Conservation (phyloP, 2,329 filamentous ascomycete genomes). For the Penicillium sp. region DNA sequence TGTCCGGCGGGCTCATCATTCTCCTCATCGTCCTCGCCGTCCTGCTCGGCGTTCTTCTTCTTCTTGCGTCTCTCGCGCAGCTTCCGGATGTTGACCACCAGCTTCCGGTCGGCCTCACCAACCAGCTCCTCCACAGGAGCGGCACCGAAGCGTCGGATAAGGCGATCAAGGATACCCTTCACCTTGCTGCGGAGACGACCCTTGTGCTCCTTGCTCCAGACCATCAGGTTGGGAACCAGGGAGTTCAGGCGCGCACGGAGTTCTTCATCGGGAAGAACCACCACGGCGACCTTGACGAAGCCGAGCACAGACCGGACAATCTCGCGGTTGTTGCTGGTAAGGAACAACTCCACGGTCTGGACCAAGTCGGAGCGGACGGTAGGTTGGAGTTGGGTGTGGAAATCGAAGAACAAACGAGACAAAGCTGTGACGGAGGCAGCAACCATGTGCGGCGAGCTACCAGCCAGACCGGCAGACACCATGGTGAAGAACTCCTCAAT, state of each 20-base stretch:
- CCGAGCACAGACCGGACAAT: constrained; percentile 90
- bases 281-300: constrained; percentile 92
- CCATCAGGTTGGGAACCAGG: constrained; percentile 80
- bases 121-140: constrained; percentile 70
- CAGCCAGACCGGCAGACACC: constrained; percentile 90
- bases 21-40: constrained; percentile 46
- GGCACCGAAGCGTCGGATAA: constrained; percentile 83
- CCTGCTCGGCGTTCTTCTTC: constrained; percentile 55
- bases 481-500: constrained; percentile 97
- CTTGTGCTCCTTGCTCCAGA: constrained; percentile 97
- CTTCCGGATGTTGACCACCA: constrained; percentile 91
- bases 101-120: constrained; percentile 76
- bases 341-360: constrained; percentile 88
- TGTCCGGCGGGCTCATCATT: too few species aligned
- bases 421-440: constrained; percentile 89
- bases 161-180: constrained; percentile 92
- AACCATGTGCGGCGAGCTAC: constrained; percentile 92
- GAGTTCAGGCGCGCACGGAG: constrained; percentile 67
- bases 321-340: constrained; percentile 92
- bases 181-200: constrained; percentile 94
- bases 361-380: constrained; percentile 73
- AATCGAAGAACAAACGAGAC: constrained; percentile 83
- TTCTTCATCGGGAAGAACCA: constrained; percentile 69
- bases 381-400: constrained; percentile 60
- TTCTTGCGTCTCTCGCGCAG: constrained; percentile 91